Evolutionary conservation across 1,284 basidiomycete species (phyloP), one percentile per base, ranked within the genome.

Genomic region (Ustilago trichophora): DNA sequence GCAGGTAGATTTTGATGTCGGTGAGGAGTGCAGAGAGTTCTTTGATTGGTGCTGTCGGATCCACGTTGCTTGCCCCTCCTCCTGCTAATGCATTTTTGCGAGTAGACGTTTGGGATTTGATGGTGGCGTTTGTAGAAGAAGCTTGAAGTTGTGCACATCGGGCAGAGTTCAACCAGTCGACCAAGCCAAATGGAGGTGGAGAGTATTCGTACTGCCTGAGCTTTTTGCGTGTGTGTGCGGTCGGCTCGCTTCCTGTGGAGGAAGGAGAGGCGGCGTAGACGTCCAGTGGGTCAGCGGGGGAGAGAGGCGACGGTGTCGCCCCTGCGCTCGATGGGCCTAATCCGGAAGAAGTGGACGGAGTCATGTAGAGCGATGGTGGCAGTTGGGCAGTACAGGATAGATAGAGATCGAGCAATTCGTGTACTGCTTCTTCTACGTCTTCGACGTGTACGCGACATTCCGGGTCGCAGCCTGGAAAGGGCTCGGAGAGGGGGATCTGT

Each of bases 351-450:
- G 40, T 22, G 2, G 46, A 33, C 8, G 40, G 42, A 13, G 49
- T 18, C 60, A 55, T 59, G 51, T 59, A 69, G 11, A 64, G 38
- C 32, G 59, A 55, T 4, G 66, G 55, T 16, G 66, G 60, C 4
- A 69, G 56, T 27, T 50, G 40, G 3, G 66, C 50, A 4, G 53
- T 32, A 16, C 43, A 62, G 1, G 60, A 19, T 3, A 72, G 47
- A 16, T 65, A 68, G n/a, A 72, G 66, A 22, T 72, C 70, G 29
- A 72, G 57, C 0, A 72, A 46, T n/a, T 68, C 67, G 49, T 72
- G 70, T 1, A 69, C 45, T 0, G 58, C 44, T 33, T 72, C 70
- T 47, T 73, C 60, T n/a, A 72, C 55, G 22, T 75, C 75, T 21
- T 73, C 73, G 22, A 66, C 41, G 16, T 46, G 24, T 3, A 57